Base-by-base conservation (phyloP, 1,139 yeast species). In the Yamadazyma mexicana region DNA sequence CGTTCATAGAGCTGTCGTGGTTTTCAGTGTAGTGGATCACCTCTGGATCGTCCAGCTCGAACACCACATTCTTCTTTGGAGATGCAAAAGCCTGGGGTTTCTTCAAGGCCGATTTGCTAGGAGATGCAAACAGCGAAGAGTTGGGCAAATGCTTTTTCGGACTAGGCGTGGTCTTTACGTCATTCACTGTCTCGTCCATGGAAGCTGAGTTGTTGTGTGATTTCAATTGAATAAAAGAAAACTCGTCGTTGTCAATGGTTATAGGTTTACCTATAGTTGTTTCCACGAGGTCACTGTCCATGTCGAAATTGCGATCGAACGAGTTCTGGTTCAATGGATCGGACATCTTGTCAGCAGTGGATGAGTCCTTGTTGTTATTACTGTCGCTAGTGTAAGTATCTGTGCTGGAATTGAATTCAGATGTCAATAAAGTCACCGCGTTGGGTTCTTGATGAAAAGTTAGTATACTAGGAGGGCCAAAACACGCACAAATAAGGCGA, bases 91-190 rank as follows among this genome's bases (percentile, higher is more conserved):
- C 48, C 1, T 62, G 53, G 3, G 61, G 49, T 39, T 61, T 63
- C 44, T 62, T 68, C 70, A 72, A 64, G 29, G 68, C 69, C 15
- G 75, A 68, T 47, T 66, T 70, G 40, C 60, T 62, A 3, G 76
- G 77, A 2, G 73, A 66, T 33, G 31, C 22, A 37, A 2, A 36
- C 26, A 14, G 7, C 12, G 11, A 18, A 12, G 15, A 27, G 16
- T 2, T 18, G 29, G 16, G 12, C 11, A 25, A 10, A 5, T 23
- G 23, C 12, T 5, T 11, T 15, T 33, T 16, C 4, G 35, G 5
- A 11, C 3, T 17, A 17, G 12, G n/a, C 12, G 14, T 7, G 7
- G 12, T 10, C 10, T 12, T 4, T 6, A 14, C 17, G 22, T 16
- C 31, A 17, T 10, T 14, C 18, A 29, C n/a, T 10, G 16, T 11